Evolutionary conservation across 768 basidiomycete genomes (phyloP).

Genomic region (Lentinula lateritia): DNA sequence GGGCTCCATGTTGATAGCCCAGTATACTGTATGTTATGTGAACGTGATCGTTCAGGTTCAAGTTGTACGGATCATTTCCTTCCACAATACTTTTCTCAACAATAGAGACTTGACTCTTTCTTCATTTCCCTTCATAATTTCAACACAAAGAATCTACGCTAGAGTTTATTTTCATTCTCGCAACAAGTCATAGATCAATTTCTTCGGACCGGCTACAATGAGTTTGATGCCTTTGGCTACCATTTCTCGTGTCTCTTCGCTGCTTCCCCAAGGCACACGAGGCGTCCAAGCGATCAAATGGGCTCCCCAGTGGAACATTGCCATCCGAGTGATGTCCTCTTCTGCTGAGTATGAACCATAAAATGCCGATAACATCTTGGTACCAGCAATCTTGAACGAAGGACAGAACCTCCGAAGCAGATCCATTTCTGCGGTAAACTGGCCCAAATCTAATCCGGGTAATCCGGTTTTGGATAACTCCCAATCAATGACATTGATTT

Average conservation of each 20-base stretch:
- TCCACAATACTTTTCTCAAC: background rate
- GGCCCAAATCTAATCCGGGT: constrained; percentile 39
- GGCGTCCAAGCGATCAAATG: constrained; percentile 52
- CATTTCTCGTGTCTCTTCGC: constrained; percentile 39
- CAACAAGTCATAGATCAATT: constrained; percentile 24
- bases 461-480: constrained; percentile 34
- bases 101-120: background rate
- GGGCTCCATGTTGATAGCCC: constrained; percentile 14
- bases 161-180: constrained; percentile 12
- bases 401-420: constrained; percentile 28
- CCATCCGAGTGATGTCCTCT: constrained; percentile 11
- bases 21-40: background rate
- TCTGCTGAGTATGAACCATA: background rate
- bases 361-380: constrained; percentile 1
- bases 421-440: constrained; percentile 37
- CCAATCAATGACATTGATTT: constrained; percentile 9
- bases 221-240: constrained; percentile 45
- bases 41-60: constrained; percentile 6
- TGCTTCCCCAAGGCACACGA: constrained; percentile 43
- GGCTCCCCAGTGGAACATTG: constrained; percentile 45
- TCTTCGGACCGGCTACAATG: constrained; percentile 21
- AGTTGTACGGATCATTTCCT: background rate
- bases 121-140: background rate
- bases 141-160: background rate
- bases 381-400: background rate